phyloP scores from a whole-genome alignment of 2,329 filamentous ascomycete species.

The Trichoderma arundinaceum region DNA sequence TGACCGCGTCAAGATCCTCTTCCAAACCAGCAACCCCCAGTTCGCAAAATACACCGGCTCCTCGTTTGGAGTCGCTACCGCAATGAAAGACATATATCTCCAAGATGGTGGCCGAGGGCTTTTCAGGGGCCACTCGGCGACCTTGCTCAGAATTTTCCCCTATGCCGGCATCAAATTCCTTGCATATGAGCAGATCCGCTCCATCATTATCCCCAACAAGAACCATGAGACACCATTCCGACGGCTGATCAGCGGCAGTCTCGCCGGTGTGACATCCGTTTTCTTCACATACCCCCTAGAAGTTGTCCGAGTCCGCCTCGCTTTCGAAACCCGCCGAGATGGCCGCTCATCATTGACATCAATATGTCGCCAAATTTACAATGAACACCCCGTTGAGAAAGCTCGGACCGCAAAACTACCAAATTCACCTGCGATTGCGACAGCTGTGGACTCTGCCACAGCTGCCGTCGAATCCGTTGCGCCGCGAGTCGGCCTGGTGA shows the following conservation, averaged over 20 bases:
- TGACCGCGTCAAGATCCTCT: constrained; percentile 97
- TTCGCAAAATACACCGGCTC: constrained; percentile 92
- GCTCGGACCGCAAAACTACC: constrained; percentile 40
- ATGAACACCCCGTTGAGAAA: constrained; percentile 64
- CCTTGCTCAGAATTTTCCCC: constrained; percentile 90
- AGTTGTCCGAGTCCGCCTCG: constrained; percentile 87
- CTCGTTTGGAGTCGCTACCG: constrained; percentile 81
- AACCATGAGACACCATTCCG: constrained; percentile 81
- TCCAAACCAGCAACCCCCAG: constrained; percentile 92
- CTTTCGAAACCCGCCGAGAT: constrained; percentile 87
- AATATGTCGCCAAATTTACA: constrained; percentile 87
- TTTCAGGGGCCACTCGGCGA: constrained; percentile 93
- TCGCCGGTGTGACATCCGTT: constrained; percentile 86
- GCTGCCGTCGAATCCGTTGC: constrained; percentile 52
- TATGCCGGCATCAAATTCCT: constrained; percentile 98
- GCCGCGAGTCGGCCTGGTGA: constrained; percentile 73
- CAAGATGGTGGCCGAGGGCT: constrained; percentile 77
- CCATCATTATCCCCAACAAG: constrained; percentile 71
- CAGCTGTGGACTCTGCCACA: constrained; percentile 51
- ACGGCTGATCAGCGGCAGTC: constrained; percentile 73
- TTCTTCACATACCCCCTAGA: constrained; percentile 97
- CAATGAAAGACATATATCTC: constrained; percentile 81
- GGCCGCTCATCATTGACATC: constrained; percentile 71
- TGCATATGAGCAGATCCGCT: constrained; percentile 94
- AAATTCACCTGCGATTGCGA: constrained; percentile 41